Conservation (phyloP, 1,139 yeast species). For the Wickerhamomyces sp. region DNA sequence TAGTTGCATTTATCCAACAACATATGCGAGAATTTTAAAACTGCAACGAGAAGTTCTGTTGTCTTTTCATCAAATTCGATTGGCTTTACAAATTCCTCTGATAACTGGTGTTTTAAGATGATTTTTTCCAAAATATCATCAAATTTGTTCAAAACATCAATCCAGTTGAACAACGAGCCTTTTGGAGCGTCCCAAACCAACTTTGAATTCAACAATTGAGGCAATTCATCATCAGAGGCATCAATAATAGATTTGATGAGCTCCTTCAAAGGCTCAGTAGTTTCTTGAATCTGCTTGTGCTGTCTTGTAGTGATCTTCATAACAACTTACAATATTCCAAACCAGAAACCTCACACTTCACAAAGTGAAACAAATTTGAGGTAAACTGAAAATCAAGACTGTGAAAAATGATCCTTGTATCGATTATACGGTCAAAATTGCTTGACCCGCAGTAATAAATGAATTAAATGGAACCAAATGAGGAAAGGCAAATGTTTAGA, state of each 20-base stretch:
- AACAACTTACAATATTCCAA: background rate
- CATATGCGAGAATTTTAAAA: slow-evolving; percentile 58
- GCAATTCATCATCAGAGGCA: slow-evolving; percentile 26
- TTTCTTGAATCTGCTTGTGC: slow-evolving; percentile 18
- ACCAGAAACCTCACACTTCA: too few relatives aligned
- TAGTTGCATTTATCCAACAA: slow-evolving; percentile 69
- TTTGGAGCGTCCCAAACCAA: slow-evolving; percentile 61
- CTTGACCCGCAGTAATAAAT: too few relatives aligned
- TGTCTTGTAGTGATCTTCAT: slow-evolving; percentile 25
- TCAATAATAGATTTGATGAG: slow-evolving; percentile 32
- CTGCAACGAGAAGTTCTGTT: slow-evolving; percentile 40
- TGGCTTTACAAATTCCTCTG: slow-evolving; percentile 43
- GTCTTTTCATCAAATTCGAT: slow-evolving; percentile 44
- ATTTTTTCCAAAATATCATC: slow-evolving; percentile 59
- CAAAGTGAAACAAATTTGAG: too few relatives aligned
- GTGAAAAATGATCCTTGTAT: too few relatives aligned
- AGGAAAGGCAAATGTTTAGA: too few relatives aligned
- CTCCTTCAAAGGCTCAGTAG: slow-evolving; percentile 15
- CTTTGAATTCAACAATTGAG: slow-evolving; percentile 14
- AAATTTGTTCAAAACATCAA: slow-evolving; percentile 67
- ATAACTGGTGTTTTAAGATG: slow-evolving; percentile 52
- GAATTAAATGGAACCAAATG: too few relatives aligned
- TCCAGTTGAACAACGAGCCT: slow-evolving; percentile 77
- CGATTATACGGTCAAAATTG: too few relatives aligned
- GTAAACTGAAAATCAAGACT: too few relatives aligned